Conservation (phyloP, 73 alveolate species). For the Paramecium pentaurelia region DNA sequence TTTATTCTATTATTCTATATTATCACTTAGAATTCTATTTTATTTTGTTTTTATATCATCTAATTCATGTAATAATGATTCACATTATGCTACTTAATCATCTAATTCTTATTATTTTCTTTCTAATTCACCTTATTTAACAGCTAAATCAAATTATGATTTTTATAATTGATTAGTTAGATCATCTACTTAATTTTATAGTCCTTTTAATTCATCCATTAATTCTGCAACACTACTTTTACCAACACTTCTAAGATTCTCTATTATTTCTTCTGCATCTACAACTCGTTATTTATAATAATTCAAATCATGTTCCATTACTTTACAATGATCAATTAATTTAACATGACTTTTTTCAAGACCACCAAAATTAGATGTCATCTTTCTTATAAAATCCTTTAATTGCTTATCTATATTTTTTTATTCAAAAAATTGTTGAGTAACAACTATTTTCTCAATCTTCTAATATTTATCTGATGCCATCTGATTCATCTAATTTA, state of each 20-base stretch:
- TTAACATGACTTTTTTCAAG: conserved; percentile 46
- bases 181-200: conserved; percentile 13
- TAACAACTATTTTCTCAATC: conserved; percentile 50
- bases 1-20: conserved; percentile 26
- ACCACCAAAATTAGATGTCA: conserved; percentile 50
- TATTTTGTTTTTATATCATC: conserved; percentile 26
- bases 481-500: conserved; percentile 37
- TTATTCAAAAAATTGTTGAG: conserved; percentile 54
- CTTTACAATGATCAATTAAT: conserved; percentile 58
- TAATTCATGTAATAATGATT: background rate
- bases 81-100: background rate
- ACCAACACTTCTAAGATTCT: conserved; percentile 46
- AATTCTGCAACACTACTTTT: conserved; percentile 8
- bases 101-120: conserved; percentile 29
- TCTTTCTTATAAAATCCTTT: conserved; percentile 57
- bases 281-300: conserved; percentile 45
- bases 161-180: background rate
- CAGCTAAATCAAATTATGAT: conserved; percentile 10
- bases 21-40: conserved; percentile 11
- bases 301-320: conserved; percentile 58
- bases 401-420: conserved; percentile 43
- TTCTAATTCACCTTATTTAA: background rate
- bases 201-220: conserved; percentile 31
- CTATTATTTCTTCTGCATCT: conserved; percentile 61
- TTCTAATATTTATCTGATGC: conserved; percentile 49